Evolutionary conservation across 2,329 filamentous ascomycete species (phyloP).

Genomic region (Fusarium mangiferae): DNA sequence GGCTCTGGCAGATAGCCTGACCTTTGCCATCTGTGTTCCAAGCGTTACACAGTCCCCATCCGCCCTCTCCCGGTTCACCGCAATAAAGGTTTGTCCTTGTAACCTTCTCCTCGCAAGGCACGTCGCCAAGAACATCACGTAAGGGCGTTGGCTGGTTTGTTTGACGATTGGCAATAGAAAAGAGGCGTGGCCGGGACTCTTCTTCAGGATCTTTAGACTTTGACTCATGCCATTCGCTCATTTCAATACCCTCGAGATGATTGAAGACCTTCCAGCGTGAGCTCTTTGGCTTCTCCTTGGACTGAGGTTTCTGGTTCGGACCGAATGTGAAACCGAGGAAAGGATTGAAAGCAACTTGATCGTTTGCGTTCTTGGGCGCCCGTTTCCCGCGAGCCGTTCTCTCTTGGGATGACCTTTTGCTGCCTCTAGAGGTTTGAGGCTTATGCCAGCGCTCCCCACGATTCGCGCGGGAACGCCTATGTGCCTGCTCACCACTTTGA

Average conservation of each 20-base stretch:
- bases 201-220: neutral
- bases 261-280: constrained; percentile 36
- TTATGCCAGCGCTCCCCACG: neutral
- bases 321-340: constrained; percentile 25
- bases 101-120: constrained; percentile 2
- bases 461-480: neutral
- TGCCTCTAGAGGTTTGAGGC: neutral
- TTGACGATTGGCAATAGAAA: constrained; percentile 9
- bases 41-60: constrained; percentile 19
- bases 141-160: constrained; percentile 11
- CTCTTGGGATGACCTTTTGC: neutral
- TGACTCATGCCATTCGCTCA: constrained; percentile 31
- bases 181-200: constrained; percentile 4
- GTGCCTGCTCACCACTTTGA: too few relatives aligned
- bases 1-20: constrained; percentile 31
- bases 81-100: constrained; percentile 2
- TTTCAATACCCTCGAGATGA: constrained; percentile 30
- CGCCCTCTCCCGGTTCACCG: constrained; percentile 27
- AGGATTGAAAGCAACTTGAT: constrained; percentile 25
- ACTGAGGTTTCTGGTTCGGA: neutral
- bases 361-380: neutral
- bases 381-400: neutral
- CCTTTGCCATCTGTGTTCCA: neutral
- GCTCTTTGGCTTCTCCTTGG: neutral
- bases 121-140: constrained; percentile 25